Evolutionary conservation across 768 basidiomycete genomes (phyloP).

Genomic region (Galerina sulciceps): DNA sequence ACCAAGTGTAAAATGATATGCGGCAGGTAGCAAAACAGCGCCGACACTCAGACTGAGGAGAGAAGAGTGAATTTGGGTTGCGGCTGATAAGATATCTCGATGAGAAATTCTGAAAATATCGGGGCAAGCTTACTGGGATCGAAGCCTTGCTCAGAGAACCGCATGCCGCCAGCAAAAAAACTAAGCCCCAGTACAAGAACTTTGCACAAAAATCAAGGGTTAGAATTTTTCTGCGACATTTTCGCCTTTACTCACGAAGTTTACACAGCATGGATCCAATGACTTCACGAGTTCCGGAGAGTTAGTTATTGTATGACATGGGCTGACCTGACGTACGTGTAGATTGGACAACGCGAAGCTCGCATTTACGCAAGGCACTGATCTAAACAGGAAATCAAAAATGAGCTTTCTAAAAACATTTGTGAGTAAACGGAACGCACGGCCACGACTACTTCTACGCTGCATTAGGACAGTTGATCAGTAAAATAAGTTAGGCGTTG

Average conservation of each 20-base stretch:
- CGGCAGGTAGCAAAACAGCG: conserved; percentile 77
- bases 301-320: not conserved
- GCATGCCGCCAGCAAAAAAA: conserved; percentile 80
- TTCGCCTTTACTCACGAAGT: conserved; percentile 44
- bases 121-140: conserved; percentile 56
- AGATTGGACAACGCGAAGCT: conserved; percentile 80
- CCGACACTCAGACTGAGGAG: conserved; percentile 78
- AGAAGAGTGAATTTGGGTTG: conserved; percentile 76
- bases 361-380: conserved; percentile 81
- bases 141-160: conserved; percentile 81
- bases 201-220: conserved; percentile 27
- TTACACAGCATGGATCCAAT: conserved; percentile 86
- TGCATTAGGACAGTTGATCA: conserved; percentile 16
- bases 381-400: conserved; percentile 45
- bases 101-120: not conserved
- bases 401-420: not conserved
- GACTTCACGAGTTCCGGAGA: conserved; percentile 44
- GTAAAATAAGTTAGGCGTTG: not conserved
- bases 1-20: conserved; percentile 69
- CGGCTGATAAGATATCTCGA: conserved; percentile 42
- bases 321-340: conserved; percentile 49
- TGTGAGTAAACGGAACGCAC: conserved; percentile 42
- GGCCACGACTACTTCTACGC: conserved; percentile 72
- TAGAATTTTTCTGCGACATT: conserved; percentile 17
- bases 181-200: conserved; percentile 87